phyloP scores from a whole-genome alignment of 164 flowering plant genomes.

The Aristolochia fimbriata region DNA sequence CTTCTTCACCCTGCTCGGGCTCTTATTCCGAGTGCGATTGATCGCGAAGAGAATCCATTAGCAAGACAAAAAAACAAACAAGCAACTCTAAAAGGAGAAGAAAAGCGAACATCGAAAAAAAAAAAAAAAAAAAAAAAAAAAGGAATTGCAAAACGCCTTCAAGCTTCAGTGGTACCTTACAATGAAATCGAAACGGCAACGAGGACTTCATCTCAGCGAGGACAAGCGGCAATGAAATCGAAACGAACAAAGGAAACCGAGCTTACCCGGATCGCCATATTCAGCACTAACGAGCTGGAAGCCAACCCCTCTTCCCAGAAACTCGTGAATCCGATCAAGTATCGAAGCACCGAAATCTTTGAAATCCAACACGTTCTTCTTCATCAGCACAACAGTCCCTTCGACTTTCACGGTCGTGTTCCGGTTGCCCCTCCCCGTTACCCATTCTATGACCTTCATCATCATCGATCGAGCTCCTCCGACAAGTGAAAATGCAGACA shows the following conservation, averaged over 20 bases:
- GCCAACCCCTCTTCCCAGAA: constrained; percentile 35
- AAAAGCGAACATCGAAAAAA: no score
- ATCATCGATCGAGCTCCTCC: neutral
- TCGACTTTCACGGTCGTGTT: constrained; percentile 19
- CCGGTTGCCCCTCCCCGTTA: constrained; percentile 7
- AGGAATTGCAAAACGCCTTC: no score
- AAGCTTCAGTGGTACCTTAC: no score
- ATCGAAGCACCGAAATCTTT: constrained; percentile 41
- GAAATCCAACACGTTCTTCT: constrained; percentile 59
- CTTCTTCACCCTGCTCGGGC: no score
- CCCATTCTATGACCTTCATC: constrained; percentile 2
- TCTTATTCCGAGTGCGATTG: no score
- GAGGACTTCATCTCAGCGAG: no score
- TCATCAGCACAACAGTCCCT: constrained; percentile 65
- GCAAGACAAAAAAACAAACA: no score
- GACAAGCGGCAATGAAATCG: neutral
- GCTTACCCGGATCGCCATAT: constrained; percentile 20
- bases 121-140: no score
- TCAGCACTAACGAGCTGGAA: constrained; percentile 59
- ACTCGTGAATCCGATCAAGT: constrained; percentile 40
- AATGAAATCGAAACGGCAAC: no score
- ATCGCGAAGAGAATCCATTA: no score
- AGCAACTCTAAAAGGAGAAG: no score
- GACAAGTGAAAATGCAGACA: neutral
- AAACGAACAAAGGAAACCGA: neutral